Evolutionary conservation across 2,329 filamentous ascomycete genomes (phyloP).

Genomic region (Tolypocladium tundrense): DNA sequence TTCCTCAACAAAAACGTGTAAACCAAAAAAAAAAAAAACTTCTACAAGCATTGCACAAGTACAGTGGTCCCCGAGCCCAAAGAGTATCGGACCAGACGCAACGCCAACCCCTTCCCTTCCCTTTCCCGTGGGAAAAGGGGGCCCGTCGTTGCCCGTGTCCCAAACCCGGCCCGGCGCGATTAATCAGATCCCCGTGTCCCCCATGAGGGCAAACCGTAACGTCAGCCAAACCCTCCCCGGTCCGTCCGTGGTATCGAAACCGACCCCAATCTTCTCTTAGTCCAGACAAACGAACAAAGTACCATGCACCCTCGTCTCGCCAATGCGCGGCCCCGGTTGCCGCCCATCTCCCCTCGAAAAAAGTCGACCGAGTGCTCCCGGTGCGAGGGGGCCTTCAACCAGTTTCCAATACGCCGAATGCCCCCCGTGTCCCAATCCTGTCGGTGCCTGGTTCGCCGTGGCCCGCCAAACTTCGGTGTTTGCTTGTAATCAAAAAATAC

Average conservation of each 20-base stretch:
- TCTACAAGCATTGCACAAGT: background rate
- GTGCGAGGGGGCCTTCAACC: background rate
- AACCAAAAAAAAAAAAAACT: background rate
- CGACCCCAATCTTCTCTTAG: background rate
- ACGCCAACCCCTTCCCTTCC: background rate
- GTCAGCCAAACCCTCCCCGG: background rate
- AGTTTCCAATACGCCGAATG: background rate
- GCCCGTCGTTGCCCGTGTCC: background rate
- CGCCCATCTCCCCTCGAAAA: background rate
- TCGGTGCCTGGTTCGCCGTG: background rate
- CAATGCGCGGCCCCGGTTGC: background rate
- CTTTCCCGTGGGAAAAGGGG: too few species aligned
- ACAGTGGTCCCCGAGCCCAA: background rate
- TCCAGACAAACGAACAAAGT: background rate
- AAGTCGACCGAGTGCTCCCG: background rate
- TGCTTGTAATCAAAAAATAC: background rate
- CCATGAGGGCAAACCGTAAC: background rate
- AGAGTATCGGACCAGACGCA: background rate
- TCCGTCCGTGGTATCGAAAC: slow-evolving; percentile 1
- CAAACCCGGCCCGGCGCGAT: background rate
- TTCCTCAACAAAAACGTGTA: background rate
- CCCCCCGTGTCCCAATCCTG: background rate
- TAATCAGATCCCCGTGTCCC: background rate
- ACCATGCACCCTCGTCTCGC: background rate
- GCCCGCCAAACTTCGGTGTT: background rate